Conservation (phyloP, 768 basidiomycete species). For the Cystobasidium tubakii region DNA sequence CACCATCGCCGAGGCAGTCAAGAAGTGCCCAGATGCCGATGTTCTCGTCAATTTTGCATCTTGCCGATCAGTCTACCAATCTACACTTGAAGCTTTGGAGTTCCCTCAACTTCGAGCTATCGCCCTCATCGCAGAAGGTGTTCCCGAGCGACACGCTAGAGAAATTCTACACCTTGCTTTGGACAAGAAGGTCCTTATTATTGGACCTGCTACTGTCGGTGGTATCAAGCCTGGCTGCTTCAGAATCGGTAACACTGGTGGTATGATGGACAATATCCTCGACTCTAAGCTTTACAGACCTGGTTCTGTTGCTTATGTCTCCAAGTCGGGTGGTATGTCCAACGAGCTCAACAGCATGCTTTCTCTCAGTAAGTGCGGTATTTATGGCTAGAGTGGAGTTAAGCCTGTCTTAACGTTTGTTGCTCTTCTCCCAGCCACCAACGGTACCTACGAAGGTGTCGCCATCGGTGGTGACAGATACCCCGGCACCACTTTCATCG, state of each 20-base stretch:
- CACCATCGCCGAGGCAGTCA: slow-evolving; percentile 75
- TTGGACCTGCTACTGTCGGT: slow-evolving; percentile 95
- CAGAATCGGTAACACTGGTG: slow-evolving; percentile 98
- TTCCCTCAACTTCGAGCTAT: slow-evolving; percentile 65
- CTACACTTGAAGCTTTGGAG: slow-evolving; percentile 83
- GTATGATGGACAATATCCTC: slow-evolving; percentile 99
- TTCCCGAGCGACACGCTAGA: slow-evolving; percentile 92
- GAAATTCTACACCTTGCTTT: slow-evolving; percentile 87
- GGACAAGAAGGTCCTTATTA: slow-evolving; percentile 80
- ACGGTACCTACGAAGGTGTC: slow-evolving; percentile 99
- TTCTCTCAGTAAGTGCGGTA: slow-evolving; percentile 57
- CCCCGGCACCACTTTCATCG: slow-evolving; percentile 97
- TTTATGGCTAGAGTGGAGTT: too few relatives aligned
- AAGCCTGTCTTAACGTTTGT: too few relatives aligned
- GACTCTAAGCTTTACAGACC: slow-evolving; percentile 96
- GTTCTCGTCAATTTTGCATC: slow-evolving; percentile 98
- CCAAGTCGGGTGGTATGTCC: slow-evolving; percentile 99
- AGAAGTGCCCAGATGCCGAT: slow-evolving; percentile 93
- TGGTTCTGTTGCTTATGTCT: slow-evolving; percentile 96
- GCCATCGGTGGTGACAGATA: slow-evolving; percentile 99
- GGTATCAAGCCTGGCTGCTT: slow-evolving; percentile 99
- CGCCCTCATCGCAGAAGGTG: slow-evolving; percentile 96
- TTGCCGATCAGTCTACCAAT: slow-evolving; percentile 85
- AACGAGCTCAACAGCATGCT: slow-evolving; percentile 99
- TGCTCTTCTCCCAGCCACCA: slow-evolving; percentile 56